These are phyloP conservation scores for Stachybotrys echinatus DNA, from an alignment of 2,329 filamentous ascomycete genomes.

Conservation along the genomic window DNA sequence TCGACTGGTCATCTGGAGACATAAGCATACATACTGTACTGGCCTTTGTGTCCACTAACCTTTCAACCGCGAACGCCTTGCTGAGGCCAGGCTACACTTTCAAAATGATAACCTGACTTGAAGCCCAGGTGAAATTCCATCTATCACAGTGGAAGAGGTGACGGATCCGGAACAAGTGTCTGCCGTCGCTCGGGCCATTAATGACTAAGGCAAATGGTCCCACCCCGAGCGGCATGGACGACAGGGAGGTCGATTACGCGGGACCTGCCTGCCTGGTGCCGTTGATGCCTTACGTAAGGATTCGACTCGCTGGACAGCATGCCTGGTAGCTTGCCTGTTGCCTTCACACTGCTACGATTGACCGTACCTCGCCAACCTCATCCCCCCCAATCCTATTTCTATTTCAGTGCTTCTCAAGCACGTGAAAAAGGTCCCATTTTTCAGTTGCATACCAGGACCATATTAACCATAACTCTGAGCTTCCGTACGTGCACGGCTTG, in stretches of 20 bases:
- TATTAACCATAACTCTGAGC: too few species aligned
- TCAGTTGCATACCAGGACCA: not conserved
- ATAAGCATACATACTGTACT: too few species aligned
- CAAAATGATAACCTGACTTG: not conserved
- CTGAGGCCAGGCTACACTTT: too few species aligned
- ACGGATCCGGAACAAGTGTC: not conserved
- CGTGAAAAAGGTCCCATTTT: not conserved
- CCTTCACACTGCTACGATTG: too few species aligned
- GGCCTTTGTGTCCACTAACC: too few species aligned
- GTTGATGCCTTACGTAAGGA: constrained; percentile 13
- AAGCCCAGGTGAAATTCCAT: too few species aligned
- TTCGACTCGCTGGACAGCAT: too few species aligned
- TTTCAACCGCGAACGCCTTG: too few species aligned
- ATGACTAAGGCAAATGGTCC: too few species aligned
- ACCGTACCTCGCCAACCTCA: not conserved
- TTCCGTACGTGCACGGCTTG: too few species aligned
- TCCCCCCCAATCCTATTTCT: too few species aligned
- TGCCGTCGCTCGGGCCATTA: constrained; percentile 6
- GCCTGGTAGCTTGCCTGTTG: too few species aligned
- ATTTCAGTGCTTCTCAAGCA: not conserved
- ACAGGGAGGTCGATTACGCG: constrained; percentile 16
- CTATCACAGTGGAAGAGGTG: not conserved
- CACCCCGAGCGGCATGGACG: not conserved
- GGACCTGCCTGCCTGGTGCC: constrained; percentile 20
- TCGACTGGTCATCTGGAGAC: constrained; percentile 13